Percentiles rank a stretch among this genome's conserved stretches.
Conservation (phyloP, 805 yeast species). For the Debaryomyces prosopidis region DNA sequence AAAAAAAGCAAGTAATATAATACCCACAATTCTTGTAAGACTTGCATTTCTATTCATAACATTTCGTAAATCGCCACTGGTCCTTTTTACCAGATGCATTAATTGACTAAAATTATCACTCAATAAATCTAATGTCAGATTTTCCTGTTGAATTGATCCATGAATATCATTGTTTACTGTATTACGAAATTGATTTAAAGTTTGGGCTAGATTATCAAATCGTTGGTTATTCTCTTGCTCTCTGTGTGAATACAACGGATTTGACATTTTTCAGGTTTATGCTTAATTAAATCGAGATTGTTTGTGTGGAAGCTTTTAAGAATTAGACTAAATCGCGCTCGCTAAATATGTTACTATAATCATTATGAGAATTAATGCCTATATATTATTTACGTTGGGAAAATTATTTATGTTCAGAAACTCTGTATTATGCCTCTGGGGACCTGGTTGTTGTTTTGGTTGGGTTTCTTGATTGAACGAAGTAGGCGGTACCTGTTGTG, state of each 20-base stretch:
- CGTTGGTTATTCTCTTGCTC: constrained; percentile 44
- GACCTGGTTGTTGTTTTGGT: constrained; percentile 1
- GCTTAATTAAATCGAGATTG: background rate
- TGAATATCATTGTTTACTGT: constrained; percentile 45
- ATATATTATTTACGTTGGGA: constrained; percentile 26
- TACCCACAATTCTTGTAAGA: constrained; percentile 36
- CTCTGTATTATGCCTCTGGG: constrained; percentile 2
- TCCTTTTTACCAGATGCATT: constrained; percentile 38
- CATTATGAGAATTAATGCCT: constrained; percentile 3
- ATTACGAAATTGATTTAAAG: constrained; percentile 41
- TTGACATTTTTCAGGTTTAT: constrained; percentile 17
- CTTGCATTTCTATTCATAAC: constrained; percentile 45
- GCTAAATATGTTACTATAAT: background rate
- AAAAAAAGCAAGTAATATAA: constrained; percentile 33
- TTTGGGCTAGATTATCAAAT: constrained; percentile 43
- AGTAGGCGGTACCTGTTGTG: constrained; percentile 1
- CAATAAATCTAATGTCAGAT: constrained; percentile 37
- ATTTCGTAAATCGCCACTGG: constrained; percentile 39
- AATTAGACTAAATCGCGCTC: background rate
- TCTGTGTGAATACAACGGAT: constrained; percentile 37
- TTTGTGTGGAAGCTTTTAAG: background rate
- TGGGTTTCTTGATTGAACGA: constrained; percentile 1
- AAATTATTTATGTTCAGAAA: constrained; percentile 29
- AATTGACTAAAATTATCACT: constrained; percentile 39
- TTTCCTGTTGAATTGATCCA: constrained; percentile 40